Base-by-base conservation (phyloP, 73 alveolate species). In the Paramecium bursaria region DNA sequence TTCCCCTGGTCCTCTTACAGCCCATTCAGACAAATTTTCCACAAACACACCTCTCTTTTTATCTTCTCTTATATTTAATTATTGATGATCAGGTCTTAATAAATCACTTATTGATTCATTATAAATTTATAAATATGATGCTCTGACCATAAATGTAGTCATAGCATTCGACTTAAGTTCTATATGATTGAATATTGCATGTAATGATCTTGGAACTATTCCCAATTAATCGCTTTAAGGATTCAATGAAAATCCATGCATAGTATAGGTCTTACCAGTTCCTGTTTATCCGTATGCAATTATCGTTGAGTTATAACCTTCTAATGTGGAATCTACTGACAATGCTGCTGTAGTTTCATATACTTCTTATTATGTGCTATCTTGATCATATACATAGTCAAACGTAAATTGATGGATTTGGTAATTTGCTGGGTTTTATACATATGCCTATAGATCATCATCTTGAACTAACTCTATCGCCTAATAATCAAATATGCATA, bases 21-120 rank as follows among this genome's bases (percentile, higher is more conserved):
- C 98, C 98, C 98, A 96, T 85, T 97, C 99, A 76, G 94, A 75
- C 33, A 97, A 85, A 46, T 97, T 97, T 50, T 97, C 99, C 6
- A 97, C 99, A 91, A 90, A 95, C 48, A 97, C 93, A 7, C 99
- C 99, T 54, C 92, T 87, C 85, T 95, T 92, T 61, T 95, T 95
- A 85, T 95, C 98, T 90, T 97, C 99, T 88, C 98, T 93, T 26
- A 97, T 97, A 55, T 82, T 86, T 27, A 87, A 85, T 13, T 87
- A 30, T 17, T 53, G 30, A 30, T 50, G 80, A 48, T 82, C 93
- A 0, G 86, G 88, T 53, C 85, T 53, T 26, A 87, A 21, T 15
- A 87, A 49, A 48, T 87, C 91, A 13, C 91, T 57, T 2, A 97
- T 92, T 52, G 92, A 92, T 74, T 97, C 99, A 87, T 92, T 97